phyloP scores from a whole-genome alignment of 306 rosid genomes.

The Prinsepia uniflora region DNA sequence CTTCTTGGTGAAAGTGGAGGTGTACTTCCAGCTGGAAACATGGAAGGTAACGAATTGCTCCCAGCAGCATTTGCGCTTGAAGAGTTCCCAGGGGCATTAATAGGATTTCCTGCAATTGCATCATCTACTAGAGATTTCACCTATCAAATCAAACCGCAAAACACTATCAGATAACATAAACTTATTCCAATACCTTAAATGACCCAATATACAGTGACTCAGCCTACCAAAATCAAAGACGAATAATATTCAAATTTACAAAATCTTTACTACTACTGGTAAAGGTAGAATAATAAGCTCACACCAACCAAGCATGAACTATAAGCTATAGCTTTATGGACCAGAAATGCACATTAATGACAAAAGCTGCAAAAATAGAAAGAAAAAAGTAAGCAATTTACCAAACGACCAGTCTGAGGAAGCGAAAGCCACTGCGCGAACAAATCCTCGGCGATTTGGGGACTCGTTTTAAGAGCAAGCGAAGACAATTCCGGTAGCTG shows the following conservation, averaged over 20 bases:
- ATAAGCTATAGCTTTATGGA: background rate
- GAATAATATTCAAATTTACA: background rate
- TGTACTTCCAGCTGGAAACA: slow-evolving; percentile 63
- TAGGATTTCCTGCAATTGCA: slow-evolving; percentile 48
- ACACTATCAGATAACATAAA: slow-evolving; percentile 14
- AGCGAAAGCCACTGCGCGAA: slow-evolving; percentile 80
- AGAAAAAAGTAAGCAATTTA: slow-evolving; percentile 11
- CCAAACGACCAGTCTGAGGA: slow-evolving; percentile 73
- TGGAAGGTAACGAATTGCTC: slow-evolving; percentile 49
- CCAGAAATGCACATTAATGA: slow-evolving; percentile 5
- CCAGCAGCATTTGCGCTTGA: slow-evolving; percentile 35
- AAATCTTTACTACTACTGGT: background rate
- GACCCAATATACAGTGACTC: background rate
- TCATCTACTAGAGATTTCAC: slow-evolving; percentile 68
- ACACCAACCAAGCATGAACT: background rate
- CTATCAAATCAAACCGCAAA: slow-evolving; percentile 39
- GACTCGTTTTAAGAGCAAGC: slow-evolving; percentile 51
- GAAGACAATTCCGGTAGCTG: slow-evolving; percentile 74
- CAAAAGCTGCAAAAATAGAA: background rate
- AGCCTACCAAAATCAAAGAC: background rate
- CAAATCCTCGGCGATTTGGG: slow-evolving; percentile 62
- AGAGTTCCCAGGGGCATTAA: slow-evolving; percentile 42
- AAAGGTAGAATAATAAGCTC: background rate
- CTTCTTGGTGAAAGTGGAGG: slow-evolving; percentile 89
- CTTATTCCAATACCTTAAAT: slow-evolving; percentile 2